phyloP scores from a whole-genome alignment of 805 yeast genomes.

The Nakazawaea anatomiae region DNA sequence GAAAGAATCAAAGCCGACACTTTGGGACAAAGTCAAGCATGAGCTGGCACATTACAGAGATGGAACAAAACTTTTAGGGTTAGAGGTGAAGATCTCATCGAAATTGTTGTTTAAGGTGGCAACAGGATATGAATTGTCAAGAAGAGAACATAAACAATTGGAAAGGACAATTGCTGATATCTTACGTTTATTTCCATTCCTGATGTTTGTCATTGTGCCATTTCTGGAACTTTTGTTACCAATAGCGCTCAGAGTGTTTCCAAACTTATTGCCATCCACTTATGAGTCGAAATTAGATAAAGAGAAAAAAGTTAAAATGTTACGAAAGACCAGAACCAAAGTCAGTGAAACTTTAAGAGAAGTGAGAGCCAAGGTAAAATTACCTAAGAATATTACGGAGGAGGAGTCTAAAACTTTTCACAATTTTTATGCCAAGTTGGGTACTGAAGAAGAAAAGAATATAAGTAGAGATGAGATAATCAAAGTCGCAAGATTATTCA shows the following conservation, averaged over 20 bases:
- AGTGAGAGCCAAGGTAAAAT: conserved; percentile 40
- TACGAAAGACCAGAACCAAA: conserved; percentile 54
- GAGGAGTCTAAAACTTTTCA: conserved; percentile 43
- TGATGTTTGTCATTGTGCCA: conserved; percentile 83
- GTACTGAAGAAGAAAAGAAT: conserved; percentile 59
- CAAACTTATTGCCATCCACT: conserved; percentile 89
- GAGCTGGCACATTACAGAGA: conserved; percentile 90
- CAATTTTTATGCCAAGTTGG: conserved; percentile 43
- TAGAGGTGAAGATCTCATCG: conserved; percentile 79
- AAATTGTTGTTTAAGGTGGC: conserved; percentile 75
- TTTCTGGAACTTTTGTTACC: conserved; percentile 94
- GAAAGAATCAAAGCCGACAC: conserved; percentile 39
- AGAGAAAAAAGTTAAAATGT: conserved; percentile 45
- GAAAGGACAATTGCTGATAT: conserved; percentile 85
- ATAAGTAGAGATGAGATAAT: conserved; percentile 60
- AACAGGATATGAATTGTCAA: conserved; percentile 84
- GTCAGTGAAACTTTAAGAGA: conserved; percentile 52
- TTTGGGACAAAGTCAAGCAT: conserved; percentile 85
- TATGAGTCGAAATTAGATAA: conserved; percentile 61
- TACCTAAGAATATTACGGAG: conserved; percentile 42
- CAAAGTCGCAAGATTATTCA: conserved; percentile 82
- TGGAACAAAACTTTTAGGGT: conserved; percentile 89
- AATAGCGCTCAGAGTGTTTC: conserved; percentile 82
- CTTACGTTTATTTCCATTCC: conserved; percentile 82
- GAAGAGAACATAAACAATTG: conserved; percentile 86